phyloP scores from a whole-genome alignment of 768 basidiomycete species.

The Fistulinella prunicolor region DNA sequence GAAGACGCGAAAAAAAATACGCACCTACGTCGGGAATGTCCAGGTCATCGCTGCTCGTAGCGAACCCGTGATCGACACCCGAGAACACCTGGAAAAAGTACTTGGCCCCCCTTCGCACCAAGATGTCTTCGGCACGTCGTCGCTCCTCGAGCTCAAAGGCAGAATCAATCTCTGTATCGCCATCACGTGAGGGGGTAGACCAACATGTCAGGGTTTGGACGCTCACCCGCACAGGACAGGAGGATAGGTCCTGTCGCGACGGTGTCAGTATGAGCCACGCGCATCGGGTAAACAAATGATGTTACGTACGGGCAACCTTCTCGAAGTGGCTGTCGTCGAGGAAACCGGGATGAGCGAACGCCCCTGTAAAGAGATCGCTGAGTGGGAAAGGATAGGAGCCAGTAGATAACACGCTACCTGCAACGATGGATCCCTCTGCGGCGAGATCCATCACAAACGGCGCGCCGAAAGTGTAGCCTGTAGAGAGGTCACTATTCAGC shows the following conservation, averaged over 20 bases:
- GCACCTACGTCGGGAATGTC: constrained; percentile 18
- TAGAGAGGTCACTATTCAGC: background rate
- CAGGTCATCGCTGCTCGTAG: constrained; percentile 15
- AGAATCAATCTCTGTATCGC: constrained; percentile 49
- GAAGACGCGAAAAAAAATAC: background rate
- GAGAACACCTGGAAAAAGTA: constrained; percentile 60
- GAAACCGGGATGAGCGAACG: constrained; percentile 51
- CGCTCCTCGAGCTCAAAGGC: constrained; percentile 49
- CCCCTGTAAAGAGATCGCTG: constrained; percentile 26
- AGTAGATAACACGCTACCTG: constrained; percentile 36
- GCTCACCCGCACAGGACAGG: constrained; percentile 24
- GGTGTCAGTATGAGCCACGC: background rate
- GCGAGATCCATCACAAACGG: constrained; percentile 46
- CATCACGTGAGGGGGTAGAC: background rate
- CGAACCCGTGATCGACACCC: constrained; percentile 31
- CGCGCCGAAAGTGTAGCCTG: constrained; percentile 58
- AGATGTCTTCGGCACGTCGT: constrained; percentile 52
- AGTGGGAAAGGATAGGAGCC: background rate
- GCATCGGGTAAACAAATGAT: too few relatives aligned
- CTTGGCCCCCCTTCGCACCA: constrained; percentile 43
- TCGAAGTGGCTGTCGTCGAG: constrained; percentile 53
- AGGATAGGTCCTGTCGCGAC: constrained; percentile 15
- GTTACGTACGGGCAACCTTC: constrained; percentile 41
- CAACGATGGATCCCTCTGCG: constrained; percentile 40
- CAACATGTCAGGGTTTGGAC: background rate